These are phyloP conservation scores for Anethum foeniculum DNA, from an alignment of 140 eudicot species.

Conservation along the genomic window DNA sequence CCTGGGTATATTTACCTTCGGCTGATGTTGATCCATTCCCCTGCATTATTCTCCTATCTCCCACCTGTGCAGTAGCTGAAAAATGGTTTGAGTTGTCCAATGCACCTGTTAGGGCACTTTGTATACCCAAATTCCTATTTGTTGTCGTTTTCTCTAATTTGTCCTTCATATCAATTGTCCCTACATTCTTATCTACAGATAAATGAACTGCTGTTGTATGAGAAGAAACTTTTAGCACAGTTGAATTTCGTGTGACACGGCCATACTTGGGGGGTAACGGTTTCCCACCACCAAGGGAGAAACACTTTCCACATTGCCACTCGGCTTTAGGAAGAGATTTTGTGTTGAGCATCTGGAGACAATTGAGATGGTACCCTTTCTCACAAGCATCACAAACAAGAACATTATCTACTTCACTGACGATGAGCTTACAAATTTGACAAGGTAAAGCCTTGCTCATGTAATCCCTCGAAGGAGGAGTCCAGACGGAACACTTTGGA, in stretches of 20 bases:
- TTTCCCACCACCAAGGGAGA: conserved; percentile 66
- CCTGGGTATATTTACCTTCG: not conserved
- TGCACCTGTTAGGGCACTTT: conserved; percentile 24
- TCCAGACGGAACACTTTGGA: conserved; percentile 54
- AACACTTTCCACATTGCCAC: conserved; percentile 89
- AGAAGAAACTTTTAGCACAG: conserved; percentile 45
- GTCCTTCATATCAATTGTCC: conserved; percentile 30
- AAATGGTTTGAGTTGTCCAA: conserved; percentile 2
- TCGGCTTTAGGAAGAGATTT: conserved; percentile 69
- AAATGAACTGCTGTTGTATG: conserved; percentile 30
- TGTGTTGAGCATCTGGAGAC: conserved; percentile 48
- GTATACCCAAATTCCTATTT: conserved; percentile 32
- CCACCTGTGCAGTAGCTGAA: not conserved
- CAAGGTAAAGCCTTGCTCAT: conserved; percentile 78
- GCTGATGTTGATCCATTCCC: not conserved
- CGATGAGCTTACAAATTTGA: conserved; percentile 52
- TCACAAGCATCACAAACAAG: conserved; percentile 96
- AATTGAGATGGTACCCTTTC: conserved; percentile 73
- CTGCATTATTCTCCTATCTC: not conserved
- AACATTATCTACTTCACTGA: conserved; percentile 58
- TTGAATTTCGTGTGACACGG: conserved; percentile 73
- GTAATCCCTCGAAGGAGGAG: conserved; percentile 82
- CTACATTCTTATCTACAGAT: conserved; percentile 37
- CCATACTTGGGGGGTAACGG: conserved; percentile 95
- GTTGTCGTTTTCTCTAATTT: conserved; percentile 24